Evolutionary conservation across 176 grass and related monocot species (phyloP), one percentile per base, ranked within the genome.

Genomic region (Lolium perenne): DNA sequence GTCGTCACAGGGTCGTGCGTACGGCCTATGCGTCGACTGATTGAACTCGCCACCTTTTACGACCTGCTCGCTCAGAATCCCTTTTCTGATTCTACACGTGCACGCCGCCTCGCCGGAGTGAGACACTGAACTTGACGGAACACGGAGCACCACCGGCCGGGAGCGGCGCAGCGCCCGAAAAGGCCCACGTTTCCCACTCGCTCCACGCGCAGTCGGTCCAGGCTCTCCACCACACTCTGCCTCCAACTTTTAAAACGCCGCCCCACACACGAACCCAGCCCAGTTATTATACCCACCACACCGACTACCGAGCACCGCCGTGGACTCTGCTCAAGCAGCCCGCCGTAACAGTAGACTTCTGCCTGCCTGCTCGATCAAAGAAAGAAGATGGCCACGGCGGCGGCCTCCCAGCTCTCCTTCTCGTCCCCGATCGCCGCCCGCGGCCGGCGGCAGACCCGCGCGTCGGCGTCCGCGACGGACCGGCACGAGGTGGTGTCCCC

Each of bases 401-500:
- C 83, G 43, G 64, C 59, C 14, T 78, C 38, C 78, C 72, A 75
- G 23, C 71, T 68, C 56, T 76, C 81, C 81, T 51, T 86, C 80
- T n/a, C 80, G 21, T 8, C 38, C 10, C 56, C 79, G 74, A 16
- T 58, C 60, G 18, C 41, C 21, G 67, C 40, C 40, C 13, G 21
- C 16, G 38, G 65, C 1, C 38, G 61, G 38, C 46, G 47, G 59
- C 41, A 35, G 50, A 69, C 69, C 6, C n/a, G 87, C 0, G 84
- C 71, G 9, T 23, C 71, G 13, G 80, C 86, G 17, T 86, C 90
- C 29, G 80, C 84, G 20, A 88, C 86, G 45, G 86, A 91, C 80
- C 57, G 80, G 15, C 66, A 81, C 26, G 82, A 80, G 51, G 74
- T 87, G 48, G 43, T 87, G 21, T 85, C 80, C 2, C 86, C 93